Base-by-base conservation (phyloP, 495 filamentous ascomycete genomes). In the Penicillium herquei region DNA sequence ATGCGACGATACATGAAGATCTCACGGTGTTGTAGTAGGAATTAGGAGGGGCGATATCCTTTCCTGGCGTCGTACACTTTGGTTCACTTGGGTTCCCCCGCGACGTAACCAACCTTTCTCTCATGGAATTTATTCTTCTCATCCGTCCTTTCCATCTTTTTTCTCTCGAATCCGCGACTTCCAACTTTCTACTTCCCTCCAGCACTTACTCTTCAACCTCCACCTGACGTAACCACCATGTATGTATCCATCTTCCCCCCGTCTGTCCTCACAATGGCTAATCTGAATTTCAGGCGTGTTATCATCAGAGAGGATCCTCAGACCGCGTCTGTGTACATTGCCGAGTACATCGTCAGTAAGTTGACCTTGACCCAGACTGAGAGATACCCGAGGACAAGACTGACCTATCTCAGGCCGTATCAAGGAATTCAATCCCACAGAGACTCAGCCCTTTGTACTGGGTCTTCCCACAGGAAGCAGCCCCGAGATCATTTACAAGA, bases 381-480 rank as follows among this genome's bases (percentile, higher is more conserved):
- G 21, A 26, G 21, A 26, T 26, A 26, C 21, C 14, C 16, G n/a
- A 30, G 13, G 39, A 31, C 26, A 21, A 7, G 8, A 55, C 57
- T 58, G 7, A 61, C 39, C n/a, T 13, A 10, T 43, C 45, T 1
- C 41, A 73, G 71, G 63, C 55, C 82, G 90, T 42, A 91, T 95
- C 77, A 85, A 87, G 47, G 67, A 79, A 40, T 93, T 89, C 72
- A 78, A 79, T 35, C 89, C 90, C 6, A 87, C 86, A 0, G 78
- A 84, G 17, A 67, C 76, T 57, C 82, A 85, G 55, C 89, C 89
- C 1, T 93, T 93, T 62, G 88, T 93, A 1, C 84, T 95, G 17
- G 90, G 90, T 48, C 81, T 95, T 12, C 90, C 90, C 4, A 93
- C 90, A 18, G 90, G 90, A 16, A 89, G 85, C 61, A 91, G 85